Conservation (phyloP, 441 rosid genomes). For the Bruguiera hainesii region DNA sequence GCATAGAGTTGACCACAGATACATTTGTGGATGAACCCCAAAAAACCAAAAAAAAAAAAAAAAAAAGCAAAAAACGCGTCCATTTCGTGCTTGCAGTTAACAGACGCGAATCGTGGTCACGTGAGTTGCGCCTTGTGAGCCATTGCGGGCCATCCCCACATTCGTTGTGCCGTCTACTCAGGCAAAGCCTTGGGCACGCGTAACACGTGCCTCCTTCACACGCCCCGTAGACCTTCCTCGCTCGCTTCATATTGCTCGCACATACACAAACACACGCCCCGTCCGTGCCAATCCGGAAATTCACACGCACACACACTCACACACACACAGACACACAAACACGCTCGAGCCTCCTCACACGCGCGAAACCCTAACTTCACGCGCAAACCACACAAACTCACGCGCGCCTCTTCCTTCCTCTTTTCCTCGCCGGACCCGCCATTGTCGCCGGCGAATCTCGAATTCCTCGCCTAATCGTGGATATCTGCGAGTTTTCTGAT, state of each 20-base stretch:
- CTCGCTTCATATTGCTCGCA: slow-evolving; percentile 19
- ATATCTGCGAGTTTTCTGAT: neutral
- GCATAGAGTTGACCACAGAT: too few relatives aligned
- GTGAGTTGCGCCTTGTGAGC: slow-evolving; percentile 16
- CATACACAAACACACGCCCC: slow-evolving; percentile 45
- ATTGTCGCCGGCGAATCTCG: slow-evolving; percentile 5
- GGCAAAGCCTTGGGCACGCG: slow-evolving; percentile 36
- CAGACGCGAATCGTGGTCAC: slow-evolving; percentile 18
- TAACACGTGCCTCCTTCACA: slow-evolving; percentile 35
- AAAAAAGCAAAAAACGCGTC: too few relatives aligned
- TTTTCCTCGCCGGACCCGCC: slow-evolving; percentile 31
- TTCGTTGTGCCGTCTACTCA: slow-evolving; percentile 30
- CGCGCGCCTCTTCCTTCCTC: slow-evolving; percentile 30
- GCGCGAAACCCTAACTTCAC: slow-evolving; percentile 64
- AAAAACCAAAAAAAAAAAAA: too few relatives aligned
- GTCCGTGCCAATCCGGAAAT: slow-evolving; percentile 58
- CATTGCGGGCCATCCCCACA: neutral
- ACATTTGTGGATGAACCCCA: too few relatives aligned
- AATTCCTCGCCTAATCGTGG: slow-evolving; percentile 19
- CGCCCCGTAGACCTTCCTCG: slow-evolving; percentile 26
- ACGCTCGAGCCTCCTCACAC: slow-evolving; percentile 64
- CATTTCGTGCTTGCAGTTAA: too few relatives aligned
- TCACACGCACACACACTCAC: slow-evolving; percentile 36
- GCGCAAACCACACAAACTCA: slow-evolving; percentile 37
- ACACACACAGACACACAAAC: slow-evolving; percentile 38